Evolutionary conservation across 306 rosid genomes (phyloP), one percentile per base, ranked within the genome.

Genomic region (Ormosia semicastrata): DNA sequence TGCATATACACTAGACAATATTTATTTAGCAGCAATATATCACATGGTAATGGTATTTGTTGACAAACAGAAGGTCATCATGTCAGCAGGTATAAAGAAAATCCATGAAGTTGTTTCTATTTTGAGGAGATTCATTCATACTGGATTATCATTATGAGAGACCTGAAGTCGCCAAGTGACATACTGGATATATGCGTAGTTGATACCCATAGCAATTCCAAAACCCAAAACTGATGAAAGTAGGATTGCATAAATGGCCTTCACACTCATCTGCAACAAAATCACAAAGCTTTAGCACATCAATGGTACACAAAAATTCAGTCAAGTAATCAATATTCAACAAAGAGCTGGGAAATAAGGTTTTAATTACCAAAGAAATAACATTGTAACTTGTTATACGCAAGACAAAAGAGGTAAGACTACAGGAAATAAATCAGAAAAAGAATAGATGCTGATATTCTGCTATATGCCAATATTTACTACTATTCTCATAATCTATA

Each of bases 171-270:
- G 89, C 99, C 99, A 92, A 6, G 86, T 65, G 66, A 73, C 81
- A 84, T 78, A 93, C 30, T 89, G 92, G 76, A 92, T 85, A 74
- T 87, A 93, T 58, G 85, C 14, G 64, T 90, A 74, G 85, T 95
- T 95, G 84, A 95, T 73, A 52, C 87, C 83, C 96, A 93, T 93
- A 50, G 99, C 84, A 83, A 87, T 32, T 68, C 97, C 99, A 59
- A 90, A 95, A 46, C 99, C 98, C 81, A 90, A 30, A 56, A 92
- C 85, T 24, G 99, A 80, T 67, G 99, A 89, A 50, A 95, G 88
- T 59, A 95, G 62, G 62, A 95, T 86, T 18, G 99, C 88, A 85
- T 89, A 90, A 30, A 95, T 77, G 66, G 94, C 92, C 36, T 46
- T 69, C 84, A 95, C 80, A 76, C 90, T 89, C 76, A 95, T 75